These are phyloP conservation scores for Agaricus blazei DNA, from an alignment of 768 basidiomycete genomes.

Conservation along the genomic window DNA sequence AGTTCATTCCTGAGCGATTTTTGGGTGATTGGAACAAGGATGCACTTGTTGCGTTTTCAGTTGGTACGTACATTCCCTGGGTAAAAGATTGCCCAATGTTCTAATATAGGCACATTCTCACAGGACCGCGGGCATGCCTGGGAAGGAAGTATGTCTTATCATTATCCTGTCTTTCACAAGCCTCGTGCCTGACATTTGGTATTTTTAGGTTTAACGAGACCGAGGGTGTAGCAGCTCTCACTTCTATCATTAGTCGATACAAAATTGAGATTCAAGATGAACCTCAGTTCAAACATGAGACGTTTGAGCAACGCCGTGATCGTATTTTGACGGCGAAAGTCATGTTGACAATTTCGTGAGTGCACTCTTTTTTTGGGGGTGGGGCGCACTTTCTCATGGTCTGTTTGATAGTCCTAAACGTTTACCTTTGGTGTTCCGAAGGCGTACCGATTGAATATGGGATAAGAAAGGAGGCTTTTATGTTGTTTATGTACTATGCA, in stretches of 20 bases:
- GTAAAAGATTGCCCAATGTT: background rate
- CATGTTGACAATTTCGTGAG: slow-evolving; percentile 43
- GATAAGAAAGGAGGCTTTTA: too few species aligned
- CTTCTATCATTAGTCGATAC: slow-evolving; percentile 41
- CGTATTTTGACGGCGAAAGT: slow-evolving; percentile 31
- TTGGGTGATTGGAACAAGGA: slow-evolving; percentile 14
- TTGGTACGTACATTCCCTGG: slow-evolving; percentile 5
- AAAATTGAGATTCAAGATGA: slow-evolving; percentile 47
- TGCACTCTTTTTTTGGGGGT: slow-evolving; percentile 4
- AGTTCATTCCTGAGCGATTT: slow-evolving; percentile 27
- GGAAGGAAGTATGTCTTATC: slow-evolving; percentile 31
- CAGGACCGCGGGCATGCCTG: slow-evolving; percentile 40
- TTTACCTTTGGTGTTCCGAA: slow-evolving; percentile 17
- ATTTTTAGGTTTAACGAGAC: slow-evolving; percentile 45
- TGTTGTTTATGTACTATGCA: too few species aligned
- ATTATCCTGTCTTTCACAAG: too few species aligned
- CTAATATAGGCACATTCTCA: background rate
- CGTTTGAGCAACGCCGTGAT: slow-evolving; percentile 39
- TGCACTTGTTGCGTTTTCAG: slow-evolving; percentile 14
- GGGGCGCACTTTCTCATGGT: background rate
- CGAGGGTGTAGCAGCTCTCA: slow-evolving; percentile 44
- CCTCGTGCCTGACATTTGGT: background rate
- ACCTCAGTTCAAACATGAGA: slow-evolving; percentile 39
- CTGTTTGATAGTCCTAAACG: slow-evolving; percentile 17
- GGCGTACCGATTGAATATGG: slow-evolving; percentile 2